Percentiles rank a stretch among this genome's conserved stretches.
phyloP scores from a whole-genome alignment of 306 rosid genomes.

The Adenanthera pavonina region DNA sequence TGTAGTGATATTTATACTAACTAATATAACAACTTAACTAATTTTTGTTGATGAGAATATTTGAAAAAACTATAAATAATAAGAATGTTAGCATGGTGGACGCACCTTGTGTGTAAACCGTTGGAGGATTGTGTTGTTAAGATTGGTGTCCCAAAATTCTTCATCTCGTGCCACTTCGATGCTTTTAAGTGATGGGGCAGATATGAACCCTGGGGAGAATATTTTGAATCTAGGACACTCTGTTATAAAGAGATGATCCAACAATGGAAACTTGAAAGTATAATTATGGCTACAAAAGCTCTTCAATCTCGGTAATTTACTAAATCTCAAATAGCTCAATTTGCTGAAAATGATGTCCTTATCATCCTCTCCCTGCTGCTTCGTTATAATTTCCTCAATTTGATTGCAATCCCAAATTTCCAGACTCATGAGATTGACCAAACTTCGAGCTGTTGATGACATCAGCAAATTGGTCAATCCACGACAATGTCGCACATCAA shows the following conservation, averaged over 20 bases:
- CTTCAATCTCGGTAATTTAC: not conserved
- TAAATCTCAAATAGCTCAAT: rapidly evolving
- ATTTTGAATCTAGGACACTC: not conserved
- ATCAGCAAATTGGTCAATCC: not conserved
- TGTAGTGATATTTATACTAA: not conserved
- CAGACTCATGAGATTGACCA: not conserved
- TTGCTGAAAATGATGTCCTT: not conserved
- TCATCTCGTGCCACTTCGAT: not conserved
- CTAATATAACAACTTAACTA: too few relatives aligned
- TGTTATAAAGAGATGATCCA: not conserved
- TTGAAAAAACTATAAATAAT: too few relatives aligned
- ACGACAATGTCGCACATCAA: rapidly evolving
- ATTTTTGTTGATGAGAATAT: too few relatives aligned
- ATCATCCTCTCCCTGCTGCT: not conserved
- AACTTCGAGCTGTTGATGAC: not conserved
- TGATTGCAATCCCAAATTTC: rapidly evolving
- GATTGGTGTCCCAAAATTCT: not conserved
- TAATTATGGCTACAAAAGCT: not conserved
- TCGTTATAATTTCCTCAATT: not conserved
- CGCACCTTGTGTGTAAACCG: not conserved
- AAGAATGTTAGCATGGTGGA: too few relatives aligned
- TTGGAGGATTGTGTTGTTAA: not conserved
- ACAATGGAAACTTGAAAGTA: not conserved
- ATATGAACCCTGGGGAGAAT: not conserved
- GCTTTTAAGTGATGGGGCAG: not conserved